Evolutionary conservation across 2,329 filamentous ascomycete species (phyloP).

Genomic region (Akanthomyces muscarius): DNA sequence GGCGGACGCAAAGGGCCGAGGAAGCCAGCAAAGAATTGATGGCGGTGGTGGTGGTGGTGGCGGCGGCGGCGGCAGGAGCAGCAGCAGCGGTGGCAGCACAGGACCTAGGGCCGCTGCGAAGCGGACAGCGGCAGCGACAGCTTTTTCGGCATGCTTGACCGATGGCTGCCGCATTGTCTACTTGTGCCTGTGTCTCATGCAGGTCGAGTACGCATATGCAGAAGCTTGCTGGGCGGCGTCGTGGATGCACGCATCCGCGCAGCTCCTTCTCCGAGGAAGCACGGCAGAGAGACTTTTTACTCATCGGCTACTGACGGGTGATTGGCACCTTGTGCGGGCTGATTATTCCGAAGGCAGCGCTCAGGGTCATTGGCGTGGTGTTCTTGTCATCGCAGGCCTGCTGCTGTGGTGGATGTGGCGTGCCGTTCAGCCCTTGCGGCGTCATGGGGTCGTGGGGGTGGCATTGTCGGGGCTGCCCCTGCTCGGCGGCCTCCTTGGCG

Average conservation of each 20-base stretch:
- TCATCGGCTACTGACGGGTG: conserved; percentile 13
- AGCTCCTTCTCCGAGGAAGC: conserved; percentile 22
- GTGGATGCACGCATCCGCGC: conserved; percentile 24
- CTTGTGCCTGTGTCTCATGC: conserved; percentile 26
- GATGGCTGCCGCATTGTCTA: conserved; percentile 20
- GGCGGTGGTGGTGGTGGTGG: background rate
- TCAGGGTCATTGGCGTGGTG: background rate
- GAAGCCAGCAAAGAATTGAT: background rate
- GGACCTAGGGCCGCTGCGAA: background rate
- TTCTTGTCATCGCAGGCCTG: background rate
- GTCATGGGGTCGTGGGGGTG: conserved; percentile 11
- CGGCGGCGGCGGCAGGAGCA: background rate
- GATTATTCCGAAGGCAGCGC: background rate
- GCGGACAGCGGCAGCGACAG: background rate
- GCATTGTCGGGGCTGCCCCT: conserved; percentile 21
- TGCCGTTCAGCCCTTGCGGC: background rate
- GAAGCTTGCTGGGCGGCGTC: conserved; percentile 27
- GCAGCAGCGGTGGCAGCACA: background rate
- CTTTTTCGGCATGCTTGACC: background rate
- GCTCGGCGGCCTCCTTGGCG: conserved; percentile 15
- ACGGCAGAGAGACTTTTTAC: conserved; percentile 18
- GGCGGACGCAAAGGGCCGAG: background rate
- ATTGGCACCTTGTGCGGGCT: background rate
- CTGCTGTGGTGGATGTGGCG: conserved; percentile 17
- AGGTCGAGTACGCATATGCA: conserved; percentile 29